Conservation (phyloP, 805 yeast species). For the Priceomyces melissophilus region DNA sequence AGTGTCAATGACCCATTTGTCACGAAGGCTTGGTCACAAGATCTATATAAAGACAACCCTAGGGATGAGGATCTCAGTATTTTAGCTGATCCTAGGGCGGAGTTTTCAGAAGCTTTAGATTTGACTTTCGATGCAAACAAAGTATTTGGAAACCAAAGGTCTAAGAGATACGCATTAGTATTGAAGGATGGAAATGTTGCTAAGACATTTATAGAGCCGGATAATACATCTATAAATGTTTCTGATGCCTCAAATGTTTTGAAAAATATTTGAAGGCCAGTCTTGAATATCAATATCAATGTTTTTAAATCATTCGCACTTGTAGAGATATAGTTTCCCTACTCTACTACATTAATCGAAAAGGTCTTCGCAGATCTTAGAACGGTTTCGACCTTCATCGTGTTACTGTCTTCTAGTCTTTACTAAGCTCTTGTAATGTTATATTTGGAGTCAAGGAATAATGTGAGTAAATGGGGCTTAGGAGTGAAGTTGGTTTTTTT, state of each 20-base stretch:
- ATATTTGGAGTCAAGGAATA: too few relatives aligned
- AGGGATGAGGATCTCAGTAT: slow-evolving; percentile 43
- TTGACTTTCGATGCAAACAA: slow-evolving; percentile 70
- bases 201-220: slow-evolving; percentile 74
- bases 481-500: too few relatives aligned
- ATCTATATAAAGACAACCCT: slow-evolving; percentile 17
- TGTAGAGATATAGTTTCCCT: too few relatives aligned
- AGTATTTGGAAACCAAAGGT: slow-evolving; percentile 73
- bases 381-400: too few relatives aligned
- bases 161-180: slow-evolving; percentile 71
- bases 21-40: slow-evolving; percentile 71
- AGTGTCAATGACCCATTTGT: slow-evolving; percentile 89
- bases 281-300: too few relatives aligned
- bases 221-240: slow-evolving; percentile 64
- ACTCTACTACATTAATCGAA: too few relatives aligned
- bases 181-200: slow-evolving; percentile 73
- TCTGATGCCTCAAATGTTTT: slow-evolving; percentile 47
- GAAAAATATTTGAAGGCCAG: slow-evolving; percentile 14
- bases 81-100: slow-evolving; percentile 79
- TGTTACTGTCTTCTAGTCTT: too few relatives aligned
- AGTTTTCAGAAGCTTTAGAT: slow-evolving; percentile 63
- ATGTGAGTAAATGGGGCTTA: too few relatives aligned
- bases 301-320: too few relatives aligned
- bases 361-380: too few relatives aligned
- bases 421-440: too few relatives aligned